A percentile compares a stretch with the other conserved stretches of the same genome.
Conservation (phyloP, 495 filamentous ascomycete species). For the Parachaetomium inaequale region DNA sequence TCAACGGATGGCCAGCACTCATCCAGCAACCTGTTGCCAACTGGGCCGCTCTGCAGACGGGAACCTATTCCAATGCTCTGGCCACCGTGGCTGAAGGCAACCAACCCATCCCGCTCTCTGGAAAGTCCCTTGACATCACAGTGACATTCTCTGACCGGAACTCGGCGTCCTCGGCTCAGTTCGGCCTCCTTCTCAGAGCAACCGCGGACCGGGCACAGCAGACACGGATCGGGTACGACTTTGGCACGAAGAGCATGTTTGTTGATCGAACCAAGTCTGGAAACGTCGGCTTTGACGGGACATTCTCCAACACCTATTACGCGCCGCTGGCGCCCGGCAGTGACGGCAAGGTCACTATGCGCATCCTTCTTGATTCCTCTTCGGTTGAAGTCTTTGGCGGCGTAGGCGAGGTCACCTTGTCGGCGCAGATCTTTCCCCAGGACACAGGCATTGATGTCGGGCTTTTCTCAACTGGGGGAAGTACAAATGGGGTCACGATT, state of each 20-base stretch:
- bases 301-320: neutral
- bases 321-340: neutral
- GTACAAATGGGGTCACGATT: neutral
- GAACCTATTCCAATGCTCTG: neutral
- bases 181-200: slow-evolving; percentile 3
- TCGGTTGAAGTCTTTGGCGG: slow-evolving; percentile 6
- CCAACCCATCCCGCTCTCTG: neutral
- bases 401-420: slow-evolving; percentile 6
- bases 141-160: slow-evolving; percentile 3
- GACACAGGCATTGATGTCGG: neutral
- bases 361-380: slow-evolving; percentile 4
- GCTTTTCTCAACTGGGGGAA: slow-evolving; percentile 3
- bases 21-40: slow-evolving; percentile 1
- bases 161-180: slow-evolving; percentile 3
- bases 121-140: slow-evolving; percentile 1
- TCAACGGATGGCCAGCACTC: slow-evolving; percentile 4
- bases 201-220: neutral
- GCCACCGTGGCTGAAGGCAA: neutral
- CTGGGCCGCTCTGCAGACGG: neutral
- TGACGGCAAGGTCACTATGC: slow-evolving; percentile 1
- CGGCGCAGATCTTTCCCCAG: slow-evolving; percentile 5
- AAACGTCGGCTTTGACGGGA: slow-evolving; percentile 5
- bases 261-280: slow-evolving; percentile 6
- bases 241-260: neutral
- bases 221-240: slow-evolving; percentile 3